Evolutionary conservation across 257 asterid genomes (phyloP).

Genomic region (Anisodus tanguticus): DNA sequence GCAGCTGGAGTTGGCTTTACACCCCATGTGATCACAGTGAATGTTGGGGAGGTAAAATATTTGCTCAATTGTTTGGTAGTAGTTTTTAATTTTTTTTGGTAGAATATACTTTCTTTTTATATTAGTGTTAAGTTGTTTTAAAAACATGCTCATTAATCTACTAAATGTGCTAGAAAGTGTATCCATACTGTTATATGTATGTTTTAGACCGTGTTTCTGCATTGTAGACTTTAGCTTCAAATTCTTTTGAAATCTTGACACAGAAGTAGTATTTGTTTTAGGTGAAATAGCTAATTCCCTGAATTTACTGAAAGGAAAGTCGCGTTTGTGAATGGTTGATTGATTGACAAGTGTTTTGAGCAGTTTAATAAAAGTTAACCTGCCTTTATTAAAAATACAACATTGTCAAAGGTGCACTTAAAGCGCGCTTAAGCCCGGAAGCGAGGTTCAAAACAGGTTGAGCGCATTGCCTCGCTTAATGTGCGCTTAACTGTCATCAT

Average conservation of each 20-base stretch:
- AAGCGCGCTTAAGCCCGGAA: too few relatives aligned
- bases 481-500: too few relatives aligned
- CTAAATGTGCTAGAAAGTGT: background rate
- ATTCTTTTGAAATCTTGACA: background rate
- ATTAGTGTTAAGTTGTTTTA: background rate
- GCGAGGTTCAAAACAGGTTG: too few relatives aligned
- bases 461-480: too few relatives aligned
- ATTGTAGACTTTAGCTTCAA: background rate
- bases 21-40: constrained; percentile 56
- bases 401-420: too few relatives aligned
- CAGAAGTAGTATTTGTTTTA: background rate
- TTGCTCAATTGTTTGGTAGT: background rate
- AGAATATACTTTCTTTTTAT: background rate
- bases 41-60: constrained; percentile 54
- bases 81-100: background rate
- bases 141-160: background rate
- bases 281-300: background rate
- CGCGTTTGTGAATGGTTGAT: background rate
- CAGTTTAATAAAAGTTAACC: too few relatives aligned
- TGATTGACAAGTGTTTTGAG: constrained; percentile 12
- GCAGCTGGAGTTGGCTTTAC: constrained; percentile 56
- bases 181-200: background rate
- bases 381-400: too few relatives aligned
- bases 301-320: background rate
- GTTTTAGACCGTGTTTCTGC: background rate